Conservation (phyloP, 2,329 filamentous ascomycete species). For the Pezicula neosporulosa region DNA sequence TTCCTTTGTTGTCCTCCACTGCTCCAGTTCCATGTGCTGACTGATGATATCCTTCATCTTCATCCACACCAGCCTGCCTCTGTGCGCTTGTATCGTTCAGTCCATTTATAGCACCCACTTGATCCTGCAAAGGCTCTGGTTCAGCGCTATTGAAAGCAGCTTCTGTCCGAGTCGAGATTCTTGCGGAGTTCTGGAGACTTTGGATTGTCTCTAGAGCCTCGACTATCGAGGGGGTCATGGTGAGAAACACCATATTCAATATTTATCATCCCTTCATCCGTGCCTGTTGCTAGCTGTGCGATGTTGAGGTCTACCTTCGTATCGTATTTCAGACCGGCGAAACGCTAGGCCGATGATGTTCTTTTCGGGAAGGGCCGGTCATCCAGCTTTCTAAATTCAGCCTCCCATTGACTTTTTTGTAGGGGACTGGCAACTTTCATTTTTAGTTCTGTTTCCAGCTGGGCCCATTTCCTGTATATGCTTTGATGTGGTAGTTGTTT, state of each 20-base stretch:
- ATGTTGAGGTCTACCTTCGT: slow-evolving; percentile 6
- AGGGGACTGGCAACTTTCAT: background rate
- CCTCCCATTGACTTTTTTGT: background rate
- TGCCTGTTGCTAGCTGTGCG: slow-evolving; percentile 6
- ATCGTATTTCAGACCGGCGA: slow-evolving; percentile 1
- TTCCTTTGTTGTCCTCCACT: background rate
- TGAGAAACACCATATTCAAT: slow-evolving; percentile 67
- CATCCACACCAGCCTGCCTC: background rate
- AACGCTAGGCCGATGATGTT: slow-evolving; percentile 15
- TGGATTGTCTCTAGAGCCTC: slow-evolving; percentile 49
- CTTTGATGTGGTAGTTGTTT: background rate
- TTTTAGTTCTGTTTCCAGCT: background rate
- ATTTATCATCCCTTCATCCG: slow-evolving; percentile 7
- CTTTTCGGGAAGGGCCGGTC: background rate
- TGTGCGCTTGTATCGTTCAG: background rate
- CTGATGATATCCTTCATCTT: slow-evolving; percentile 3
- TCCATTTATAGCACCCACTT: background rate
- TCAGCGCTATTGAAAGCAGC: background rate
- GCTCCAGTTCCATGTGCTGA: background rate
- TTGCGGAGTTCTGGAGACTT: background rate
- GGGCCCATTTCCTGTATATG: background rate
- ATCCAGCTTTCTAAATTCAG: slow-evolving; percentile 1
- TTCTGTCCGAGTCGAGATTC: background rate
- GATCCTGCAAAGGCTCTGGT: background rate
- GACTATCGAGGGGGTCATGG: slow-evolving; percentile 68